Percentiles rank a stretch among this genome's conserved stretches.
Conservation (phyloP, 1,139 yeast species). For the Hanseniaspora uvarum region DNA sequence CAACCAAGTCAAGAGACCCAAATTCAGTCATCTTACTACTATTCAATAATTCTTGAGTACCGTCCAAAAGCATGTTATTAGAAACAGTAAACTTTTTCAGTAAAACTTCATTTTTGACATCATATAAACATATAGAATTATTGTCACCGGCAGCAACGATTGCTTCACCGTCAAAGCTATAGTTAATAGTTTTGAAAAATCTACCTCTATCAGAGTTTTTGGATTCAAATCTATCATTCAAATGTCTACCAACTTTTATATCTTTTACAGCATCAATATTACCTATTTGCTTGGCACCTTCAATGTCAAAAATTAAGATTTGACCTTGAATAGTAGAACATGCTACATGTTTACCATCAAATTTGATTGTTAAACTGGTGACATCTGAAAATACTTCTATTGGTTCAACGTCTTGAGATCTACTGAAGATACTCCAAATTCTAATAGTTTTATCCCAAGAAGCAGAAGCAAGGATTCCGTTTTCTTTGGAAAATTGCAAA, state of each 20-base stretch:
- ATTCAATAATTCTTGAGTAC: constrained; percentile 71
- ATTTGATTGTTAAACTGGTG: constrained; percentile 72
- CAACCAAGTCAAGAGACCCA: constrained; percentile 74
- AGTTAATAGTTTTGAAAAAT: constrained; percentile 68
- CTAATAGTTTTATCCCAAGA: constrained; percentile 95
- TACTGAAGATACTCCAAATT: constrained; percentile 83
- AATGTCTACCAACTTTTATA: constrained; percentile 74
- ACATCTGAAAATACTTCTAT: constrained; percentile 78
- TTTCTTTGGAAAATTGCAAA: constrained; percentile 74
- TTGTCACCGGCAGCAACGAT: constrained; percentile 90
- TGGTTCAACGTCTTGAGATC: constrained; percentile 83
- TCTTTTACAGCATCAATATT: constrained; percentile 80
- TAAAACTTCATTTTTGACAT: constrained; percentile 75
- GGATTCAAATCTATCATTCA: constrained; percentile 71
- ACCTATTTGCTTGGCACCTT: constrained; percentile 68
- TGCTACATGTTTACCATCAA: constrained; percentile 84
- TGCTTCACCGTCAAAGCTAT: constrained; percentile 81
- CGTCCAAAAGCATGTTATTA: constrained; percentile 80
- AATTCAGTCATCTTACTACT: constrained; percentile 78
- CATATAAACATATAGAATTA: constrained; percentile 83
- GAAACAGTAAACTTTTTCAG: constrained; percentile 75
- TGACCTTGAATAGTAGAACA: constrained; percentile 87
- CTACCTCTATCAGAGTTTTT: constrained; percentile 76
- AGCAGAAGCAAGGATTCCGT: constrained; percentile 72
- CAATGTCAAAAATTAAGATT: constrained; percentile 71